phyloP scores from a whole-genome alignment of 2,329 filamentous ascomycete genomes.

The Stenocarpella maydis region DNA sequence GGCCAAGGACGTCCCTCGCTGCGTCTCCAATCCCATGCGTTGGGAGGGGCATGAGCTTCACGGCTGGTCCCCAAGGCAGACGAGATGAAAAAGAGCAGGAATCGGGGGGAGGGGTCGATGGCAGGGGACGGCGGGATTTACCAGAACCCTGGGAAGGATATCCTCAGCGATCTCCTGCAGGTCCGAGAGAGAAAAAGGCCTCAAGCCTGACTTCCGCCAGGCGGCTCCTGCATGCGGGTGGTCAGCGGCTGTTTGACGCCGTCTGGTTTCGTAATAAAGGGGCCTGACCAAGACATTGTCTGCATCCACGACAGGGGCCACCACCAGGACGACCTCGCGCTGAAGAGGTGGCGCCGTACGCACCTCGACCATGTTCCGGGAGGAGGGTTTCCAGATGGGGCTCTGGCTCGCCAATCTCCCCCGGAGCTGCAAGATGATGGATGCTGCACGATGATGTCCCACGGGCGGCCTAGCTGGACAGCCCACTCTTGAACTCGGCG shows the following conservation, averaged over 20 bases:
- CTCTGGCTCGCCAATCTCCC: slow-evolving; percentile 26
- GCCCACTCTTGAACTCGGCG: slow-evolving; percentile 6
- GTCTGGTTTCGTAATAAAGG: not conserved
- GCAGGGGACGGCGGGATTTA: not conserved
- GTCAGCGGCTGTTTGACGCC: not conserved
- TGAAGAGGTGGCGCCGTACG: not conserved
- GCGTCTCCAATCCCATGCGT: not conserved
- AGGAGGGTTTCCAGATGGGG: not conserved
- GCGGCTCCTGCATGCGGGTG: not conserved
- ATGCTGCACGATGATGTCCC: slow-evolving; percentile 12
- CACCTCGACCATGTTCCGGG: not conserved
- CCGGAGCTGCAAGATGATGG: slow-evolving; percentile 23
- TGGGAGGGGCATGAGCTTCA: not conserved
- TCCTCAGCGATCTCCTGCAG: slow-evolving; percentile 2
- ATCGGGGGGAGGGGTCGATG: too few species aligned
- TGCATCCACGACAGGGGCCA: not conserved
- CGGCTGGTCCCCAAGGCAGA: not conserved
- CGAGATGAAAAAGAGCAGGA: not conserved
- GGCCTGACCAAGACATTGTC: slow-evolving; percentile 3
- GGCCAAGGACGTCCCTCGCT: too few species aligned
- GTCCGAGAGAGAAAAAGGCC: not conserved
- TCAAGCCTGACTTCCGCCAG: not conserved
- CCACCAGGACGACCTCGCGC: slow-evolving; percentile 5
- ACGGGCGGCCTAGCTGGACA: not conserved
- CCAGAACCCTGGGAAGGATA: not conserved